Conservation (phyloP, 306 rosid genomes). For the Fagus sylvatica region DNA sequence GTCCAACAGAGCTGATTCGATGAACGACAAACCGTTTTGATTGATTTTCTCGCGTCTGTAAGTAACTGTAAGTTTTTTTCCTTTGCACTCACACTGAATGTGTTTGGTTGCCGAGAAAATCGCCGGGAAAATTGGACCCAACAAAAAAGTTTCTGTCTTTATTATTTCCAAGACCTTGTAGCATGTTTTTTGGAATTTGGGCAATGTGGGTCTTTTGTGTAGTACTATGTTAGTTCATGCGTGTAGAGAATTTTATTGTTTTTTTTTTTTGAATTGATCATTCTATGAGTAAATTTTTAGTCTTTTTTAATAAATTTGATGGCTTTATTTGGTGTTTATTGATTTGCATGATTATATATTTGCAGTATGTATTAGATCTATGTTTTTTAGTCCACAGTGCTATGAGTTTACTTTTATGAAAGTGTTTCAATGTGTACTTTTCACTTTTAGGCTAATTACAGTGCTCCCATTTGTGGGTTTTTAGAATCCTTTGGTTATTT, state of each 20-base stretch:
- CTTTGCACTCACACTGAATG: background rate
- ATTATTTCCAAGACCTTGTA: background rate
- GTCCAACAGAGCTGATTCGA: background rate
- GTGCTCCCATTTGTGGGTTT: background rate
- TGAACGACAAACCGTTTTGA: background rate
- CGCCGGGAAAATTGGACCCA: background rate
- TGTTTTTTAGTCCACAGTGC: background rate
- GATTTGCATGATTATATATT: background rate
- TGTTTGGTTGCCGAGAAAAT: constrained; percentile 30
- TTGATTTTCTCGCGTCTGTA: background rate
- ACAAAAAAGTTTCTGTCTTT: background rate
- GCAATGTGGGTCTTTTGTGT: background rate
- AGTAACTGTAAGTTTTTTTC: constrained; percentile 18
- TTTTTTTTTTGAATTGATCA: background rate
- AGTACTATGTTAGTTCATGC: background rate
- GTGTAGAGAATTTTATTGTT: background rate
- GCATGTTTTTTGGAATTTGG: background rate
- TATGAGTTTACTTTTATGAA: background rate
- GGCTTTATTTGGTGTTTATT: background rate
- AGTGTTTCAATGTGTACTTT: background rate
- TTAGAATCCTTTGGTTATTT: background rate
- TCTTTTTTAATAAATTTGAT: background rate
- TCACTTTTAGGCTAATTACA: background rate
- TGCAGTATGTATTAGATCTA: background rate
- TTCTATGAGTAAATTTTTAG: background rate